Base-by-base conservation (phyloP, 805 yeast genomes). In the Starmerella powellii region DNA sequence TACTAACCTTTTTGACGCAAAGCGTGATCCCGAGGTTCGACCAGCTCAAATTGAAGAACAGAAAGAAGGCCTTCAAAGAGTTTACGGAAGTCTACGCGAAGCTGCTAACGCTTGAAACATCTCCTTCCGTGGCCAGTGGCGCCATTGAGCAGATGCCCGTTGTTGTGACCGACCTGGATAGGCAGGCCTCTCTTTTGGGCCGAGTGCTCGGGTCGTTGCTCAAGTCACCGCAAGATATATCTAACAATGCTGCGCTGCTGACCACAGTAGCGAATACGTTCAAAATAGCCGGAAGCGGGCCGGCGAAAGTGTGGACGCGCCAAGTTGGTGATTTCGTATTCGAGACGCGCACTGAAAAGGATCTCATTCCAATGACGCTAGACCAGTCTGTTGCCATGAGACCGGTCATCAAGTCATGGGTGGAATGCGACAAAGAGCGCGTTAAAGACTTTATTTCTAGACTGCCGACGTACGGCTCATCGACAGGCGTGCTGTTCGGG, bases 311-410 rank as follows among this genome's bases (percentile, higher is more conserved):
- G 2, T 82, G 95, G 93, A 80, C 72, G 52, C 56, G 68, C 2
- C 46, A 76, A 18, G 69, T 86, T 1, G 65, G 63, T 32, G 97
- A 88, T 37, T 59, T 74, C 0, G 68, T 83, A 42, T 67, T 71
- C 55, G 94, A 82, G 55, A 45, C 67, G 10, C 63, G 63, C 17
- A 23, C 44, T 6, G 37, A 38, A n/a, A 12, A 24, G n/a, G 26
- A 36, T 11, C 76, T 84, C 51, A 77, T 85, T 53, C 55, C 53
- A 2, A 53, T 65, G 27, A 54, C 54, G 4, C 46, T 52, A 5
- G 38, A 48, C 36, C 59, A 60, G 37, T 47, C 61, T 3, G 48
- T 60, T 15, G 37, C 50, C 2, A 81, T 94, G 88, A 63, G 64
- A 42, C 53, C 62, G 0, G 66, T 83, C 1, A 61, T 87, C 5